Evolutionary conservation across 2,329 filamentous ascomycete genomes (phyloP), one percentile per base, ranked within the genome.

Genomic region (Colletotrichum endophyticum): DNA sequence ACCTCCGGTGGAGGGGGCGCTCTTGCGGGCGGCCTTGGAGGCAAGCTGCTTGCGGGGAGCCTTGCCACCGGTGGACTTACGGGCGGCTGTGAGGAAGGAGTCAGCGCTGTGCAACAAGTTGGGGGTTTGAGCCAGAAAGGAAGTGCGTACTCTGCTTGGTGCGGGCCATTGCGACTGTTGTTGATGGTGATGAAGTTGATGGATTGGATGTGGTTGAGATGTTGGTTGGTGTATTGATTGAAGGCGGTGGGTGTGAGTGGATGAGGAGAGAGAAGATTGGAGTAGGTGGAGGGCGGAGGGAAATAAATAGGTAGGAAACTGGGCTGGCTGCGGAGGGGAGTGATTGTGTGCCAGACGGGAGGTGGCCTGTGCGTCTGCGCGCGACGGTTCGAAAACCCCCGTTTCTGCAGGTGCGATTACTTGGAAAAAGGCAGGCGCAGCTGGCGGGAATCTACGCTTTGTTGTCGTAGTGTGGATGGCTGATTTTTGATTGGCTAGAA

Each of bases 1-100:
- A 93, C 95, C 95, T 84, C 96, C 97, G 87, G 97, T 99, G 79
- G 96, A 98, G 82, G 97, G 97, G 78, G 97, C 96, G 83, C 94
- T 96, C 94, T 99, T 99, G 91, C 97, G 96, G 84, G 97, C 96
- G 81, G 96, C 97, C 95, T 98, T 98, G 92, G 96, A 98, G 83
- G 96, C 96, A 85, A 99, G 96, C 93, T 98, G 96, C 95, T 99
- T 99, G 89, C 93, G 92, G 79, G 92, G 92, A 82, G 93, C 93
- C 91, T 94, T 94, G 91, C 93, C 93, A 92, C 93, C 93, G 83
- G 93, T 94, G 87, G 93, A 94, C 91, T 98, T 93, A 85, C 92
- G 91, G 83, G 92, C 92, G 83, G 77, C 77, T 78, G 62, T 30
- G 11, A 22, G 16, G 2, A 19, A 19, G 0, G 1, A 32, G 69